Base-by-base conservation (phyloP, 2,329 filamentous ascomycete species). In the Penicillium sp. region DNA sequence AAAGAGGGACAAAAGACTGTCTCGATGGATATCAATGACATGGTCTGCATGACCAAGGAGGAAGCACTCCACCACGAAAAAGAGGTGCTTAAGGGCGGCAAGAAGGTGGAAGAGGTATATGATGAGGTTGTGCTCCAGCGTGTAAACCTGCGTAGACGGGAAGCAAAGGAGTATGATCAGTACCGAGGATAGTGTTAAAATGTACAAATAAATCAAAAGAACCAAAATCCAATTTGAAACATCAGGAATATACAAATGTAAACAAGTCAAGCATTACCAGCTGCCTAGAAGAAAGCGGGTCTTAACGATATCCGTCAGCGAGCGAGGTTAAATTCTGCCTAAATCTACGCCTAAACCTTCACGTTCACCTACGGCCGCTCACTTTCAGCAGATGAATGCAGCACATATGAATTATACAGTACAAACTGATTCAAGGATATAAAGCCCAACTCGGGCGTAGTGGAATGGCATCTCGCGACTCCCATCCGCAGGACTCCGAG, bases 31-130 rank as follows among this genome's bases (percentile, higher is more conserved):
- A 75, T 93, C 65, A 81, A 82, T 29, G 87, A 96, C 45, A 71
- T 97, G 59, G 92, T 96, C 0, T 90, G 89, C 66, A 91, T 97
- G 90, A 97, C 92, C 1, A 96, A 92, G 72, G 92, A 97, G 60
- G 92, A 97, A 75, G 90, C 89, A 3, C 77, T 81, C 16, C 81
- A 84, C 57, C 94, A 99, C 73, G 90, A 95, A 71, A 89, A 87
- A 72, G 81, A 91, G 68, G 82, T 97, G 1, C 78, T 97, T 44
- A 87, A 84, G 66, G 89, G 84, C 0, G 83, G 81, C 1, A 89
- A 87, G 75, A 75, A 71, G 9, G 79, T 85, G 0, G 87, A 90
- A 62, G 87, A 93, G 1, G 61, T 97, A 27, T 99, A 97, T 70
- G 86, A 88, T 66, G 69, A 75, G 16, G 83, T 84, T 31, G 86